Evolutionary conservation across 345 rosid genomes (phyloP).

Genomic region (Gossypium longicalyx): DNA sequence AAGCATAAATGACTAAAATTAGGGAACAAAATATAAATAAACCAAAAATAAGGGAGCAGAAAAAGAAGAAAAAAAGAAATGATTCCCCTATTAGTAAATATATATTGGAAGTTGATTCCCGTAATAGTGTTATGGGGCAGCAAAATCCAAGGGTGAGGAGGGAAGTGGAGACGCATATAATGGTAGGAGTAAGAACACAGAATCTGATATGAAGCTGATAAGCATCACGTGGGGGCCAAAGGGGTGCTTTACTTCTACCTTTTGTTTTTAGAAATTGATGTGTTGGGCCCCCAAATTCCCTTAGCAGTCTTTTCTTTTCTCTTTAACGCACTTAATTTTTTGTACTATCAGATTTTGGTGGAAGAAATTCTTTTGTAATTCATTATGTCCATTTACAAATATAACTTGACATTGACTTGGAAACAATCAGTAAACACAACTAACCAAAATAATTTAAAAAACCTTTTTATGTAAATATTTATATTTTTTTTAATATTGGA

Average conservation of each 20-base stretch:
- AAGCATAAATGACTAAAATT: no score
- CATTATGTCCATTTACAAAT: neutral
- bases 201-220: neutral
- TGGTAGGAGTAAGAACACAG: neutral
- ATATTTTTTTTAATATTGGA: no score
- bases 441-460: no score
- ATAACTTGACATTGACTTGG: no score
- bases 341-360: constrained; percentile 1
- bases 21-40: no score
- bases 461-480: no score
- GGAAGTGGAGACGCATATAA: neutral
- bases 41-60: no score
- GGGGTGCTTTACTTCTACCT: neutral
- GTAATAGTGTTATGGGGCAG: no score
- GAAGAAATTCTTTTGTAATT: neutral
- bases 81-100: no score
- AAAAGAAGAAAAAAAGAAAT: no score
- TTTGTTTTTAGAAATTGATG: constrained; percentile 13
- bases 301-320: neutral
- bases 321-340: neutral
- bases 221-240: constrained; percentile 26
- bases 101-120: no score
- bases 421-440: no score
- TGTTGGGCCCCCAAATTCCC: constrained; percentile 15
- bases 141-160: neutral